A percentile compares a stretch with the other conserved stretches of the same genome.
phyloP scores from a whole-genome alignment of 176 grass and related monocot species.

The Pharus latifolius region DNA sequence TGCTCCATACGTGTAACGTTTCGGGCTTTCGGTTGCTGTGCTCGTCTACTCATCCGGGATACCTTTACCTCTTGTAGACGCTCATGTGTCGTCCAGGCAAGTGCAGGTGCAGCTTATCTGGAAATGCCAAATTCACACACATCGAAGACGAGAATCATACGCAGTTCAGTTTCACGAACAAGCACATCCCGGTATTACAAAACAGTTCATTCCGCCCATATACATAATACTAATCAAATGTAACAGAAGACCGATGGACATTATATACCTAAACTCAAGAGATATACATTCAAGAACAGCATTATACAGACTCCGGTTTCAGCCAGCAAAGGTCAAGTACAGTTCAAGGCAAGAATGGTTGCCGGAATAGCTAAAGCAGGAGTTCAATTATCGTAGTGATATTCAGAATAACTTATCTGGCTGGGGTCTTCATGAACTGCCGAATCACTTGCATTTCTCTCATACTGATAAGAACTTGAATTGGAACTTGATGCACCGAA shows the following conservation, averaged over 20 bases:
- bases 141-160: background rate
- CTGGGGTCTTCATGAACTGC: conserved; percentile 30
- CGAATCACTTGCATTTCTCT: conserved; percentile 22
- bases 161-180: background rate
- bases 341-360: background rate
- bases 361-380: background rate
- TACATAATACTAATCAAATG: no score
- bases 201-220: background rate
- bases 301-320: background rate
- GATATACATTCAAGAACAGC: background rate
- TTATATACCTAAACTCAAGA: no score
- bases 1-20: no score
- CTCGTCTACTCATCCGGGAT: no score
- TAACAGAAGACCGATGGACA: no score
- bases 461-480: conserved; percentile 15
- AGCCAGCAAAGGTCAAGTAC: no score
- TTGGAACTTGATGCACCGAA: conserved; percentile 28
- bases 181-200: background rate
- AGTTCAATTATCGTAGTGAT: conserved; percentile 31
- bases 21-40: no score
- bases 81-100: no score
- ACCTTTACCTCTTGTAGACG: no score
- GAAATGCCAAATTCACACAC: background rate
- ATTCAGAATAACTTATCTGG: conserved; percentile 42
- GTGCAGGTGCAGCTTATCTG: background rate